These are phyloP conservation scores for Orychophragmus violaceus DNA, from an alignment of 345 rosid genomes.

Conservation along the genomic window DNA sequence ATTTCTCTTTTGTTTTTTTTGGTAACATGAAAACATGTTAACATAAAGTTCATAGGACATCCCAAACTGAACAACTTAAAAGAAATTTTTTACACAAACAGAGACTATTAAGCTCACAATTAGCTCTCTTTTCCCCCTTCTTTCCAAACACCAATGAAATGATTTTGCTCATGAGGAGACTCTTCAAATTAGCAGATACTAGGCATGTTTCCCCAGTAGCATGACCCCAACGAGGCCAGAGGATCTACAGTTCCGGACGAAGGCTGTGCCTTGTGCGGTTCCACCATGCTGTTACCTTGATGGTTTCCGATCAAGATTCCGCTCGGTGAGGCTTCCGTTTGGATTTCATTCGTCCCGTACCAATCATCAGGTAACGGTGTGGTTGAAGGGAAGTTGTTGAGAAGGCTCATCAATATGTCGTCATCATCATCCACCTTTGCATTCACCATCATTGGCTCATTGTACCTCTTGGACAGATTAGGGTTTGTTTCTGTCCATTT, in stretches of 20 bases:
- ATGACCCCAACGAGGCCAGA: constrained; percentile 33
- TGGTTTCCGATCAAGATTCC: constrained; percentile 11
- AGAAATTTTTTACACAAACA: constrained; percentile 12
- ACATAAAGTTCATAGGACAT: constrained; percentile 16
- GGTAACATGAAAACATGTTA: constrained; percentile 1
- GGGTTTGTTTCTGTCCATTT: constrained; percentile 28
- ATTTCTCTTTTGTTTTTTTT: not conserved
- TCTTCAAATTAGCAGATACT: constrained; percentile 37
- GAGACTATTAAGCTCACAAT: constrained; percentile 17
- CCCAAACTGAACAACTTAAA: constrained; percentile 6
- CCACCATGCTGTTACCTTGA: constrained; percentile 8
- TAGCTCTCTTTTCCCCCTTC: not conserved
- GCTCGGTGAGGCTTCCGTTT: constrained; percentile 8
- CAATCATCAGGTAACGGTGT: constrained; percentile 65
- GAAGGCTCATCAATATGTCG: constrained; percentile 49
- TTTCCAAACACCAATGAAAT: constrained; percentile 7
- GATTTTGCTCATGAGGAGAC: not conserved
- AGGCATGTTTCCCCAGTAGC: constrained; percentile 64
- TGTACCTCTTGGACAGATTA: constrained; percentile 9
- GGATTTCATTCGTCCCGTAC: constrained; percentile 33
- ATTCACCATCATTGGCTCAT: constrained; percentile 39
- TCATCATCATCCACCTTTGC: constrained; percentile 50
- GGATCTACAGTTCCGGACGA: constrained; percentile 22
- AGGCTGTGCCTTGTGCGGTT: not conserved
- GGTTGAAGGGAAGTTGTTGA: constrained; percentile 56